These are phyloP conservation scores for Mortierella sp. DNA, from an alignment of 371 early-diverging fungal genomes.

Conservation along the genomic window DNA sequence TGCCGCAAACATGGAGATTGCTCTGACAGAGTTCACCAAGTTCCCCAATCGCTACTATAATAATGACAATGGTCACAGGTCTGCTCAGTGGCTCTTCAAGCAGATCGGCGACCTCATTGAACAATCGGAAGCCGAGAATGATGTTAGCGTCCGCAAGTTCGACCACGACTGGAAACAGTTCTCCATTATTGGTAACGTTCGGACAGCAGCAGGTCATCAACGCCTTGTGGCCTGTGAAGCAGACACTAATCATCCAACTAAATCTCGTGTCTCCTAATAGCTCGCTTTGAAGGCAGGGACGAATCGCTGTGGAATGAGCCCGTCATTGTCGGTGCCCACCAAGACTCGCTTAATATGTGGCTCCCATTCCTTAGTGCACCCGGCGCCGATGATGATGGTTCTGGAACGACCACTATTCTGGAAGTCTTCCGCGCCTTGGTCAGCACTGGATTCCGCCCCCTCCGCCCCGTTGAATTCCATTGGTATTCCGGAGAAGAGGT, in stretches of 20 bases:
- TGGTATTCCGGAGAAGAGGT: conserved; percentile 94
- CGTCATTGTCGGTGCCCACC: conserved; percentile 91
- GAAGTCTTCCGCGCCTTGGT: conserved; percentile 86
- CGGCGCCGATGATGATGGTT: conserved; percentile 87
- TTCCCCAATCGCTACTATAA: conserved; percentile 94
- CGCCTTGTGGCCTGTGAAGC: too few relatives aligned
- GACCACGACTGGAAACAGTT: conserved; percentile 74
- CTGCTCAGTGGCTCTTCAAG: conserved; percentile 81
- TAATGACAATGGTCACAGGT: conserved; percentile 72
- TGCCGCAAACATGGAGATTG: conserved; percentile 68
- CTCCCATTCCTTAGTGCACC: conserved; percentile 71
- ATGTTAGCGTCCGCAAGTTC: conserved; percentile 80
- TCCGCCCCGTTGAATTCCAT: conserved; percentile 92
- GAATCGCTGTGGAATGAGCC: conserved; percentile 64
- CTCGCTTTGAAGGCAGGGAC: conserved; percentile 74
- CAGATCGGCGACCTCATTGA: conserved; percentile 65
- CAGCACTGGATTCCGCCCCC: conserved; percentile 75
- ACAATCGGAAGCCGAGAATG: conserved; percentile 53
- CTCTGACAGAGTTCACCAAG: conserved; percentile 74
- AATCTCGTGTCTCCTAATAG: conserved; percentile 10
- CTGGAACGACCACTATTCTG: conserved; percentile 88
- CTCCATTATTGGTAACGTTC: conserved; percentile 61
- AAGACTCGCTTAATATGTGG: conserved; percentile 91
- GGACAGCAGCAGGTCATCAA: not conserved
- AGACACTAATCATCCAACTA: too few relatives aligned